Conservation (phyloP, 2,329 filamentous ascomycete genomes). For the Cercospora zeina region DNA sequence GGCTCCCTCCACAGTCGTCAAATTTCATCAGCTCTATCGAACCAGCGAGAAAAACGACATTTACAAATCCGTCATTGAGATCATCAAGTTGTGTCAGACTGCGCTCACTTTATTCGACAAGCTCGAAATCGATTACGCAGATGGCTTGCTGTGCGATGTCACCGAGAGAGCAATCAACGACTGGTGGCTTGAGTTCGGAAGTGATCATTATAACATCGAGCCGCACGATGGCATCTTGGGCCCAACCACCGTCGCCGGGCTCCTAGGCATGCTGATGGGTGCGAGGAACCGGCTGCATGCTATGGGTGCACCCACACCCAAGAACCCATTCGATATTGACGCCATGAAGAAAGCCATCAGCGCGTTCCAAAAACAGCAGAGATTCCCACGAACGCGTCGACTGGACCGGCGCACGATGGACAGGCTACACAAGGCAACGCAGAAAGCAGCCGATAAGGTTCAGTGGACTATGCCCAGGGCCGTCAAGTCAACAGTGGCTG, state of each 20-base stretch:
- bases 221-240: slow-evolving; percentile 90
- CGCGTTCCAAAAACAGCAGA: slow-evolving; percentile 86
- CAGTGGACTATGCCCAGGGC: slow-evolving; percentile 90
- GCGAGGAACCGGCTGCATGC: slow-evolving; percentile 86
- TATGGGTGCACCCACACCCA: slow-evolving; percentile 77
- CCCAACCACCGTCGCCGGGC: slow-evolving; percentile 82
- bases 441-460: slow-evolving; percentile 85
- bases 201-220: slow-evolving; percentile 88
- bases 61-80: slow-evolving; percentile 75
- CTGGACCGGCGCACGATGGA: slow-evolving; percentile 82
- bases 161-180: slow-evolving; percentile 87
- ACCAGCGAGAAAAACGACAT: slow-evolving; percentile 80
- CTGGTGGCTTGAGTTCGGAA: slow-evolving; percentile 95
- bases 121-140: slow-evolving; percentile 82
- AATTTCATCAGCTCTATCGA: slow-evolving; percentile 88
- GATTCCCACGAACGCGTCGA: slow-evolving; percentile 72
- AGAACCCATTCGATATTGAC: slow-evolving; percentile 87
- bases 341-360: slow-evolving; percentile 79
- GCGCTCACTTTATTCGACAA: slow-evolving; percentile 86
- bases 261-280: slow-evolving; percentile 85
- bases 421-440: slow-evolving; percentile 76
- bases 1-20: slow-evolving; percentile 77
- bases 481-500: slow-evolving; percentile 91
- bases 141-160: slow-evolving; percentile 88
- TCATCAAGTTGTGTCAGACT: slow-evolving; percentile 88